Conservation (phyloP, 371 early-diverging fungal species). For the Apophysomyces ossiformis region DNA sequence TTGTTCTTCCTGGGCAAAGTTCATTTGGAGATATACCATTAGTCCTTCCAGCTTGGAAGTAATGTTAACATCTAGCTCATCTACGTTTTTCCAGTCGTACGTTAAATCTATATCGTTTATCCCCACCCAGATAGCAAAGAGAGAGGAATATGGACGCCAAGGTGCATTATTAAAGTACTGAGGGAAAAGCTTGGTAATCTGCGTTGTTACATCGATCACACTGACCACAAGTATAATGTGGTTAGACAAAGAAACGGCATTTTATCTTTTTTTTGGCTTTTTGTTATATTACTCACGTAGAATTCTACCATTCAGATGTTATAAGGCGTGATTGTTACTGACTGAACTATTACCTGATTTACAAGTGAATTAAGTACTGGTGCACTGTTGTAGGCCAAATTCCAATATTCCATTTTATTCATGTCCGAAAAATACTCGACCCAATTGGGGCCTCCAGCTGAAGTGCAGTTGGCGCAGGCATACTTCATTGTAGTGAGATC, state of each 20-base stretch:
- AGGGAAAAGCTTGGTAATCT: constrained; percentile 35
- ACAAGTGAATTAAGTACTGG: constrained; percentile 35
- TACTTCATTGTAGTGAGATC: constrained; percentile 30
- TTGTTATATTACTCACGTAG: constrained; percentile 6
- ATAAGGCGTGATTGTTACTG: not conserved
- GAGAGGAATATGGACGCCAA: constrained; percentile 20
- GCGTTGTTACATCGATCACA: constrained; percentile 39
- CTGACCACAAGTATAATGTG: constrained; percentile 24
- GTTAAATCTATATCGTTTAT: constrained; percentile 49
- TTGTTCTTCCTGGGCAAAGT: not conserved
- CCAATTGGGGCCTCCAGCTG: constrained; percentile 49
- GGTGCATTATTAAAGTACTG: constrained; percentile 21
- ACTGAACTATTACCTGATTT: constrained; percentile 26
- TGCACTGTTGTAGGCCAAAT: constrained; percentile 47
- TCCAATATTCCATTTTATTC: constrained; percentile 33
- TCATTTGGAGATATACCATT: constrained; percentile 21
- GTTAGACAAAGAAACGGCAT: not conserved
- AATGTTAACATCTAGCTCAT: constrained; percentile 22
- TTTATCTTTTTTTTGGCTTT: not conserved
- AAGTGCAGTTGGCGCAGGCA: constrained; percentile 37
- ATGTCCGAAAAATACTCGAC: constrained; percentile 34
- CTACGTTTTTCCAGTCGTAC: constrained; percentile 24
- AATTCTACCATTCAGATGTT: not conserved
- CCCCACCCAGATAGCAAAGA: constrained; percentile 43
- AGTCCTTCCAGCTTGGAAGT: not conserved